Base-by-base conservation (phyloP, 2,329 filamentous ascomycete species). In the Ophiostoma piceae region DNA sequence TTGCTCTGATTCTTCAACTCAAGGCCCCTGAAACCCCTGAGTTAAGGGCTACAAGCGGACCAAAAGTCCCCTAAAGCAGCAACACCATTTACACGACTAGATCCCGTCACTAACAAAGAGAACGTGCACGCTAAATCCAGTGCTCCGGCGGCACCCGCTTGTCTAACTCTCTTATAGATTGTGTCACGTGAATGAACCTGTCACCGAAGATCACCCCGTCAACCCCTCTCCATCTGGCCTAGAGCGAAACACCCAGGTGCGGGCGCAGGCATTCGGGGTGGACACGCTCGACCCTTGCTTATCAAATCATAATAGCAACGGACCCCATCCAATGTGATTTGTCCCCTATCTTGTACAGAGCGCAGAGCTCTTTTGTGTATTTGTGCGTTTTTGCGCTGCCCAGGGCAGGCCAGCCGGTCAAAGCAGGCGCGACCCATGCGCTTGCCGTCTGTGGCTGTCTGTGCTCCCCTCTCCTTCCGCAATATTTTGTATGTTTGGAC, bases 291-390 rank as follows among this genome's bases (percentile, higher is more conserved):
- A 65, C 60, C 60, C 60, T 62, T 35, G 35, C 29, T 65, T 65
- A 39, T 65, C 60, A 37, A 65, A 65, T 65, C 29, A 35, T 35
- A 65, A 39, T 65, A 65, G n/a, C 60, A 65, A 65, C 60, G 32
- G 32, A n/a, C 60, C 32, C 57, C 32, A 8, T 57, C 51, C 51
- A 26, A 22, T 57, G 51, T 57, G 51, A 57, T 57, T 26, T 57
- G 51, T 57, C 51, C n/a, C 51, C 51, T 57, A 57, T 57, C n/a
- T 57, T 26, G 26, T 26, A 26, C n/a, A 4, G 35, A 29, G 22
- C 8, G 7, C 19, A 47, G 43, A n/a, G 47, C 22, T 16, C 26
- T 65, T 19, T 39, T 37, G 60, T 14, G 32, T 32, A 35, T 64
- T 29, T 64, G 43, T 29, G 43, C 16, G 43, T 47, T n/a, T 47